Conservation (phyloP, 1,139 yeast species). For the Zhuliangozyma parablackwelliae region DNA sequence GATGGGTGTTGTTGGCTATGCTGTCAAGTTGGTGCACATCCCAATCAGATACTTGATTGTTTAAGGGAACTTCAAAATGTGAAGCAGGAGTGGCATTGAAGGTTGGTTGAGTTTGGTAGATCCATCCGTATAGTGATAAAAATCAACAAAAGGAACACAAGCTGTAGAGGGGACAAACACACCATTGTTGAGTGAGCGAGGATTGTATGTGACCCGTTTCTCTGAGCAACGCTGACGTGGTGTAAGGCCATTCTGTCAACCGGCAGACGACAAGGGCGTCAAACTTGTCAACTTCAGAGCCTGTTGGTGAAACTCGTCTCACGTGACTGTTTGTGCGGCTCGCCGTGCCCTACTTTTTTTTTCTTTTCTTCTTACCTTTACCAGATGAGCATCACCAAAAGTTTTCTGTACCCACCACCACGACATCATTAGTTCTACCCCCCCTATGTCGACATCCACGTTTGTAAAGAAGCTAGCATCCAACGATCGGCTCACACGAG, state of each 20-base stretch:
- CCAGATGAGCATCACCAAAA: background rate
- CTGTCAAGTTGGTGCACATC: constrained; percentile 89
- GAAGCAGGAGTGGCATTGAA: background rate
- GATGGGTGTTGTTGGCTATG: constrained; percentile 97
- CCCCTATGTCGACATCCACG: constrained; percentile 26
- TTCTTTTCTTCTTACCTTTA: too few species aligned
- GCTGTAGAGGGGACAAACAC: too few species aligned
- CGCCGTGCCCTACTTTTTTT: too few species aligned
- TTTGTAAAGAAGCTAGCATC: constrained; percentile 84
- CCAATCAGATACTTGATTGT: constrained; percentile 97
- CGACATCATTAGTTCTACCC: background rate
- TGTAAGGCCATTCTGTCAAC: too few species aligned
- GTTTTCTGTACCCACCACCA: background rate
- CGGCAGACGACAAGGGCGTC: too few species aligned
- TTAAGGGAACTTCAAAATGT: constrained; percentile 29
- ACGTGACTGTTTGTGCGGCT: background rate
- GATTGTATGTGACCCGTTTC: too few species aligned
- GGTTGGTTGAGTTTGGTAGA: too few species aligned
- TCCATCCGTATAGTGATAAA: too few species aligned
- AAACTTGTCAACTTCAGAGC: too few species aligned
- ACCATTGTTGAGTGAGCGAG: too few species aligned
- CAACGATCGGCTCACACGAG: constrained; percentile 70
- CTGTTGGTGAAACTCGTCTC: background rate
- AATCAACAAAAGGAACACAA: too few species aligned
- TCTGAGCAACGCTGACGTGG: too few species aligned